Percentiles rank a stretch among this genome's conserved stretches.
phyloP scores from a whole-genome alignment of 768 basidiomycete species.

The Neoboletus magnificus region DNA sequence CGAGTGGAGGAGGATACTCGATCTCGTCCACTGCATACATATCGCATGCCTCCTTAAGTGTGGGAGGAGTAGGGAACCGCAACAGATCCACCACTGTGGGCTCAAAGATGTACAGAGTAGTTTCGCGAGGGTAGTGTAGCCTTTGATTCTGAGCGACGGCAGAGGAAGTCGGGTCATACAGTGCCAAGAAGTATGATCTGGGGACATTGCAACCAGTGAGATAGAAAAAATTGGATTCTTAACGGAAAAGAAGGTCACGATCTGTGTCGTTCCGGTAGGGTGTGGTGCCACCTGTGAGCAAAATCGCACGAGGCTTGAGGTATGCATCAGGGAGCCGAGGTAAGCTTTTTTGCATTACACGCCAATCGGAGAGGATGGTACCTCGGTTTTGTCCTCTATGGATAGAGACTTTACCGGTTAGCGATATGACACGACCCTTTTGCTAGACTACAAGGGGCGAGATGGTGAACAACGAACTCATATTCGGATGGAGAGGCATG shows the following conservation, averaged over 20 bases:
- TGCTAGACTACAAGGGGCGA: conserved; percentile 34
- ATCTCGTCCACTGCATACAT: conserved; percentile 62
- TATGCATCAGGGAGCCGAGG: not conserved
- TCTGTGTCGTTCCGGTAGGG: conserved; percentile 81
- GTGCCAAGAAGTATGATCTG: conserved; percentile 60
- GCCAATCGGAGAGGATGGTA: conserved; percentile 19
- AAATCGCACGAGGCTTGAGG: conserved; percentile 61
- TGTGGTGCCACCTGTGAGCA: conserved; percentile 63
- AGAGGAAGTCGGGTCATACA: conserved; percentile 42
- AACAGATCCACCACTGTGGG: conserved; percentile 70
- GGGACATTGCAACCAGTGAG: conserved; percentile 79
- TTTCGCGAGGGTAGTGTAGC: conserved; percentile 35
- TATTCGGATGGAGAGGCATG: not conserved
- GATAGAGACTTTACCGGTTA: conserved; percentile 50
- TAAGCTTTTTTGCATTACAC: not conserved
- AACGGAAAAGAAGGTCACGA: conserved; percentile 68
- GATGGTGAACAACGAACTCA: not conserved
- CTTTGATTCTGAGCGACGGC: conserved; percentile 32
- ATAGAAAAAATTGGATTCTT: conserved; percentile 88
- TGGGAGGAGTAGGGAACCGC: conserved; percentile 86
- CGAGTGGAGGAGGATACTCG: conserved; percentile 46
- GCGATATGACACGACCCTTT: conserved; percentile 46
- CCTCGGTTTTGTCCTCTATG: conserved; percentile 49
- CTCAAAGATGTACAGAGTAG: conserved; percentile 77
- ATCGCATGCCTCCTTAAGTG: conserved; percentile 51